These are phyloP conservation scores for Ligustrum vulgare DNA, from an alignment of 257 asterid genomes.

Conservation along the genomic window DNA sequence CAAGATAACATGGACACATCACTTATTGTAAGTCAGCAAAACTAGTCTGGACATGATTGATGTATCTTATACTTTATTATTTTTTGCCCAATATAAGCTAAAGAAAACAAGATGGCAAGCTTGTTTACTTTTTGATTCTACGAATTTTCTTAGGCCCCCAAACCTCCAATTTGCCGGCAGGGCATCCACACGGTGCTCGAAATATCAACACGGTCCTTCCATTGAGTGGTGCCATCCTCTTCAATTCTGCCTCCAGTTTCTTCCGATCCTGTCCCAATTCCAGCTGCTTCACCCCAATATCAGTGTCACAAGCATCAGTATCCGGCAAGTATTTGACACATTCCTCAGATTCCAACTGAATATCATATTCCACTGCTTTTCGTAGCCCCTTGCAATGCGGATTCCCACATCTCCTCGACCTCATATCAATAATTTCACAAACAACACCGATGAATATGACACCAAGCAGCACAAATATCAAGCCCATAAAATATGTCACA, in stretches of 20 bases:
- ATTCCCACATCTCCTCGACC: conserved; percentile 54
- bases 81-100: not conserved
- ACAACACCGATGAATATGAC: conserved; percentile 24
- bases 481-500: conserved; percentile 40
- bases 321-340: conserved; percentile 45
- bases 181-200: conserved; percentile 60
- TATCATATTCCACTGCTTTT: conserved; percentile 59
- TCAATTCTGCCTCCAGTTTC: conserved; percentile 56
- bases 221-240: conserved; percentile 60
- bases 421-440: conserved; percentile 36
- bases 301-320: conserved; percentile 17
- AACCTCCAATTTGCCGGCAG: conserved; percentile 62
- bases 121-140: conserved; percentile 45
- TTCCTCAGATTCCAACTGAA: conserved; percentile 58
- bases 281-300: conserved; percentile 33
- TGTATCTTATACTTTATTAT: conserved; percentile 15
- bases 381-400: conserved; percentile 49
- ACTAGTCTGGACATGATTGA: conserved; percentile 20
- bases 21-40: conserved; percentile 29
- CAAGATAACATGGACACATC: conserved; percentile 6
- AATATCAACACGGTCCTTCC: conserved; percentile 60
- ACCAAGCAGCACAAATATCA: conserved; percentile 34
- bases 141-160: conserved; percentile 59
- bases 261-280: conserved; percentile 51
- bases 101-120: not conserved